Evolutionary conservation across 352 stramenopile species (phyloP), one percentile per base, ranked within the genome.

Genomic region (Plasmopara halstedii): DNA sequence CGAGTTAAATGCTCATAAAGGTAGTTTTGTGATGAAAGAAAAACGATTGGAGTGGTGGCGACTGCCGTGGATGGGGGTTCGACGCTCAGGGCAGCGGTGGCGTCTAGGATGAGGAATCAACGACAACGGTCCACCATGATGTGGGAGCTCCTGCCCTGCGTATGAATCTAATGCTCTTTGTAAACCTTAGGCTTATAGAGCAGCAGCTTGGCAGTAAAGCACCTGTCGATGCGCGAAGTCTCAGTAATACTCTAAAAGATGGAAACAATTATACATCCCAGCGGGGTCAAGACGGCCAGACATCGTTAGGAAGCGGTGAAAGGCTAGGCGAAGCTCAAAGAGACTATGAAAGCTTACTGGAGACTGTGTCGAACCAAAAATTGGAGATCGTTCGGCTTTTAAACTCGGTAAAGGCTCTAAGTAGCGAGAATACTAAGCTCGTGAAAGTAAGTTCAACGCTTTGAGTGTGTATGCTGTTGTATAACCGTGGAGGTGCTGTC

Each of bases 341-440:
- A 18, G 73, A 83, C 33, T 29, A 60, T 17, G 64, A 85, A 6
- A 51, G 37, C 5, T 53, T 92, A 8, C 64, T 85, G 31, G 67
- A 85, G 36, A 73, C 66, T 5, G 36, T 89, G 43, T 41, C 62
- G 1, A 64, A 88, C 33, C 79, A 94, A 43, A 91, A 94, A 41
- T 71, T 78, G 43, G 82, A 94, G 50, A 89, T 88, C 20, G 70
- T 86, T 27, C 75, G 82, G 9, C 52, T 94, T 2, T 56, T 90
- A 15, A 89, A 88, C 19, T 84, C 77, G 0, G 75, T 94, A 11
- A 94, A 94, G 56, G 85, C 82, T 2, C 71, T 94, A 26, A 91
- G 79, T 33, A 74, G 61, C 2, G 82, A 94, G 46, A 94, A 94
- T 40, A 84, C 79, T 4, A 88, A 81, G 29, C 59, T 94, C 7